Conservation (phyloP, 1,139 yeast species). For the Candida buenavistaensis region DNA sequence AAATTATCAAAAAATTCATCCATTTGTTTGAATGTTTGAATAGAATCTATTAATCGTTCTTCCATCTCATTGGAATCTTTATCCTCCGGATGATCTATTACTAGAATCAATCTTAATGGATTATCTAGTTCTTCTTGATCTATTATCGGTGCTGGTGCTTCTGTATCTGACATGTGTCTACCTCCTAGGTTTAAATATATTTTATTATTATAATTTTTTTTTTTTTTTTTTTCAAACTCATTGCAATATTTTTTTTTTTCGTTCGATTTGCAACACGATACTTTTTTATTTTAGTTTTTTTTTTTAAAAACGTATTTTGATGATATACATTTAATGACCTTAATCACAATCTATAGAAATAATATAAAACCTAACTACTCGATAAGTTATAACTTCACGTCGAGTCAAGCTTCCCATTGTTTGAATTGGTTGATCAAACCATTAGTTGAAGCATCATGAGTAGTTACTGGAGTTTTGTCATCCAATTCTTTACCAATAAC, state of each 20-base stretch:
- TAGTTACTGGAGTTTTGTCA: slow-evolving; percentile 50
- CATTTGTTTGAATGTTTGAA: slow-evolving; percentile 50
- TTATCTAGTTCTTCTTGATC: slow-evolving; percentile 39
- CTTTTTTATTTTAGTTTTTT: background rate
- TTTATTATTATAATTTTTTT: too few species aligned
- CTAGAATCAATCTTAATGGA: slow-evolving; percentile 42
- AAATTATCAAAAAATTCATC: slow-evolving; percentile 63
- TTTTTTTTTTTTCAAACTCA: too few species aligned
- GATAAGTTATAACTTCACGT: slow-evolving; percentile 5
- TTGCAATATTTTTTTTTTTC: too few species aligned
- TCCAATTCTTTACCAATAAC: slow-evolving; percentile 88
- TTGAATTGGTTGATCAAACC: slow-evolving; percentile 93
- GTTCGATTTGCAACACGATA: too few species aligned
- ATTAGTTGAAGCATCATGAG: slow-evolving; percentile 90
- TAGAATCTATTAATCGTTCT: slow-evolving; percentile 45
- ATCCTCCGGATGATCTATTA: slow-evolving; percentile 29
- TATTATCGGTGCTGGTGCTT: slow-evolving; percentile 14
- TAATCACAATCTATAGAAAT: too few species aligned
- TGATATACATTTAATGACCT: too few species aligned
- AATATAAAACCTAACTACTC: too few species aligned
- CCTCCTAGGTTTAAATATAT: too few species aligned
- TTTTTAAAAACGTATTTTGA: too few species aligned
- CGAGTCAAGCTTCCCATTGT: slow-evolving; percentile 58
- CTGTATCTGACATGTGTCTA: slow-evolving; percentile 13
- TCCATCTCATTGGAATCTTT: slow-evolving; percentile 46